phyloP scores from a whole-genome alignment of 2,329 filamentous ascomycete species.

The Simplicillium aogashimaense region DNA sequence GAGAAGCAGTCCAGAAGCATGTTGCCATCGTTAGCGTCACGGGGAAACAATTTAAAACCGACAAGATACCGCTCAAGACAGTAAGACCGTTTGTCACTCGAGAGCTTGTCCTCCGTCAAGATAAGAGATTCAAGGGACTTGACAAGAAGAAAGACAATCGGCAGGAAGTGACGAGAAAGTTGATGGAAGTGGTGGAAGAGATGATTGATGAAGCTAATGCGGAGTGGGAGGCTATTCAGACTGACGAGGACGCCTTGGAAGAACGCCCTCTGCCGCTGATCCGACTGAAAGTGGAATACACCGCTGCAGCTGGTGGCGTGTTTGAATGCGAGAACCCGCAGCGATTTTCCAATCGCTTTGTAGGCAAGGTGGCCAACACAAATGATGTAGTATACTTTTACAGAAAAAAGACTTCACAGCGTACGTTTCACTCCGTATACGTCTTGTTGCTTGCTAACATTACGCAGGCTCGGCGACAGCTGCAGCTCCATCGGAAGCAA shows the following conservation, averaged over 20 bases:
- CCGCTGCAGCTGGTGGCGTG: constrained; percentile 70
- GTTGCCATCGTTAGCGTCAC: constrained; percentile 78
- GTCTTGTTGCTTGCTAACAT: constrained; percentile 6
- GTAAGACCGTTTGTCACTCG: constrained; percentile 85
- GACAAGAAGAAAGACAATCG: constrained; percentile 78
- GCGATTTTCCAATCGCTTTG: constrained; percentile 87
- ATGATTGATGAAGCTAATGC: constrained; percentile 77
- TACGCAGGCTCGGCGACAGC: constrained; percentile 19
- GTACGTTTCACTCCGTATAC: constrained; percentile 9
- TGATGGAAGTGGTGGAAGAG: constrained; percentile 71
- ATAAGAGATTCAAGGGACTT: constrained; percentile 66
- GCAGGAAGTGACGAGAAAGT: constrained; percentile 63
- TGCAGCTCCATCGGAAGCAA: constrained; percentile 53
- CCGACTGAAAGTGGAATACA: constrained; percentile 83
- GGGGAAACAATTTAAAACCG: constrained; percentile 69
- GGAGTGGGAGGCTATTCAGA: constrained; percentile 74
- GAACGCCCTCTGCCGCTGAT: constrained; percentile 70
- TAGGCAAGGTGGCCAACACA: constrained; percentile 82
- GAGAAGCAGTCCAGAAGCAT: constrained; percentile 85
- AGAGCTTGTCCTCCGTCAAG: constrained; percentile 69
- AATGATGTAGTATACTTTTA: constrained; percentile 93
- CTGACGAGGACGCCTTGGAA: constrained; percentile 47
- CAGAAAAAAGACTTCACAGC: constrained; percentile 64
- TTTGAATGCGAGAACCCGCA: constrained; percentile 95
- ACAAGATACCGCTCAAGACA: constrained; percentile 74